A percentile compares a stretch with the other conserved stretches of the same genome.
These are phyloP conservation scores for Coemansia sp. DNA, from an alignment of 192 early-diverging fungal genomes.

Conservation along the genomic window DNA sequence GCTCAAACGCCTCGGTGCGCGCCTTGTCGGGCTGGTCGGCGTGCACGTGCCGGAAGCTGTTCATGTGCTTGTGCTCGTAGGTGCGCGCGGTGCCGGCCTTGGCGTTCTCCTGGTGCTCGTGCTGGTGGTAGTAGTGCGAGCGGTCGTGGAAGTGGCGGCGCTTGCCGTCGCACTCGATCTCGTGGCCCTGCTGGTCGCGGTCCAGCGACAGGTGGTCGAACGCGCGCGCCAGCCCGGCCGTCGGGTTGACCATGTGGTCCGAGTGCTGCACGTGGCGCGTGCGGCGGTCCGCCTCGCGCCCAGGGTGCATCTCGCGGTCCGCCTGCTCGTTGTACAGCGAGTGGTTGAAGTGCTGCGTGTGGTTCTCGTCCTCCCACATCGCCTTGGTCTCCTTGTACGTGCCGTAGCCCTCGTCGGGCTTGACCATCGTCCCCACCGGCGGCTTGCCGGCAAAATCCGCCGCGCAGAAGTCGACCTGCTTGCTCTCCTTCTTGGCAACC, in stretches of 20 bases:
- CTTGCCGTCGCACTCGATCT: conserved; percentile 55
- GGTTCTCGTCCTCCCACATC: conserved; percentile 59
- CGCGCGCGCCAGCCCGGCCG: conserved; percentile 52
- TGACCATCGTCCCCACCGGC: conserved; percentile 49
- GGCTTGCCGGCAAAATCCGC: conserved; percentile 48
- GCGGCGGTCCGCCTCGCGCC: conserved; percentile 48
- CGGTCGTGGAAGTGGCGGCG: conserved; percentile 56
- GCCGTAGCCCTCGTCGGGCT: conserved; percentile 58
- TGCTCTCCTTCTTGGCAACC: conserved; percentile 38
- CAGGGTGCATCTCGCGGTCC: conserved; percentile 47
- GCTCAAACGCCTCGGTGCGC: conserved; percentile 58
- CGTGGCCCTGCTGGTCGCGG: conserved; percentile 57
- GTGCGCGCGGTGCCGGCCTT: conserved; percentile 53
- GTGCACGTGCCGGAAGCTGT: conserved; percentile 55
- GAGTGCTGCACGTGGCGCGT: conserved; percentile 58
- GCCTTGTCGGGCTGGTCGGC: conserved; percentile 56
- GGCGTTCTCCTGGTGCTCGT: conserved; percentile 60
- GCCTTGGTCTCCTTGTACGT: conserved; percentile 60
- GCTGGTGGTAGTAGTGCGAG: conserved; percentile 61
- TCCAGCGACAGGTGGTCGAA: conserved; percentile 58
- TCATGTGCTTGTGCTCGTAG: conserved; percentile 62
- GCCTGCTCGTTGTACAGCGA: conserved; percentile 60
- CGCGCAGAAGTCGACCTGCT: conserved; percentile 51
- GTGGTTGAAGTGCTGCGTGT: conserved; percentile 61
- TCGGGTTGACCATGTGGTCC: conserved; percentile 56